Conservation (phyloP, 2,329 filamentous ascomycete species). For the Pseudopyrenochaeta lycopersici region DNA sequence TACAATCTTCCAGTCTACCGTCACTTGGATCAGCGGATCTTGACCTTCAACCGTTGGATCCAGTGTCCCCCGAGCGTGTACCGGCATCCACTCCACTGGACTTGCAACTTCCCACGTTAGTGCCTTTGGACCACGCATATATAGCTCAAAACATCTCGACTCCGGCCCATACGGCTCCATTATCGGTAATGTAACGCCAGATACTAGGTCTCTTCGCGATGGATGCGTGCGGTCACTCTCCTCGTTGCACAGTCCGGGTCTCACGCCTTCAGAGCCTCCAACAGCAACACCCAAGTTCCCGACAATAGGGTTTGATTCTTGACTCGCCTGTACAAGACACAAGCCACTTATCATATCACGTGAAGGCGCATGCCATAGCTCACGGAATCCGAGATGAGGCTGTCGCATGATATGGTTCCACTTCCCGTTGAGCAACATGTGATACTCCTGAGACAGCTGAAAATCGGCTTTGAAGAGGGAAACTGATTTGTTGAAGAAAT, state of each 20-base stretch:
- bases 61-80: no score
- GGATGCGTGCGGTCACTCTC: conserved; percentile 69
- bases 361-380: conserved; percentile 71
- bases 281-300: conserved; percentile 68
- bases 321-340: conserved; percentile 61
- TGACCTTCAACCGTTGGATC: no score
- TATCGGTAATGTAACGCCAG: conserved; percentile 1
- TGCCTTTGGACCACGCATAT: not conserved
- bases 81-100: no score
- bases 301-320: conserved; percentile 60
- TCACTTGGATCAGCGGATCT: no score
- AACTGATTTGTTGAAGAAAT: not conserved
- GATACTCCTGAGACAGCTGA: conserved; percentile 11
- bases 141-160: conserved; percentile 3
- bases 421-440: conserved; percentile 53
- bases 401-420: conserved; percentile 70
- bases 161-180: conserved; percentile 6
- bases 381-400: conserved; percentile 3
- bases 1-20: no score
- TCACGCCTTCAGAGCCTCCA: conserved; percentile 57
- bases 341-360: conserved; percentile 68
- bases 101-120: no score
- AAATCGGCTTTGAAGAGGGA: conserved; percentile 11
- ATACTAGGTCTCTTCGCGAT: conserved; percentile 58
- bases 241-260: conserved; percentile 55